Conservation (phyloP, 2,329 filamentous ascomycete species). For the Aspergillus clavatus region DNA sequence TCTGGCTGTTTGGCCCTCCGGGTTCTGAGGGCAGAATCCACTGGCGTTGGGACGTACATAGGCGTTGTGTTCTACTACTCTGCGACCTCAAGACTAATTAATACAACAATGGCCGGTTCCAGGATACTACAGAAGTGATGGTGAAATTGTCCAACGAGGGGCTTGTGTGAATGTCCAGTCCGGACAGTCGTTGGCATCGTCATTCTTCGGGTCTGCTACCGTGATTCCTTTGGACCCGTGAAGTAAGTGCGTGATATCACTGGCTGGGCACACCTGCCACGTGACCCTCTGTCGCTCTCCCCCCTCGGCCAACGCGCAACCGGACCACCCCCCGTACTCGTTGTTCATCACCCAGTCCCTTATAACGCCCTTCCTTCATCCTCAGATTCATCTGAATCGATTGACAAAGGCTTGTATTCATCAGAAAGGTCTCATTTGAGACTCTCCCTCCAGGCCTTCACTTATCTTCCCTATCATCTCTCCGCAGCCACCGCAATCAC, state of each 20-base stretch:
- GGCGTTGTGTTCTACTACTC: conserved; percentile 23
- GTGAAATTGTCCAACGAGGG: conserved; percentile 25
- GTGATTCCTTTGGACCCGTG: conserved; percentile 28
- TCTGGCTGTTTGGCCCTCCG: conserved; percentile 10
- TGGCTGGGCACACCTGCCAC: conserved; percentile 33
- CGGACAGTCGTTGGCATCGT: neutral
- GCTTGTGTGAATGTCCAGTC: conserved; percentile 18
- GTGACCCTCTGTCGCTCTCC: conserved; percentile 31
- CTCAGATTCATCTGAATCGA: conserved; percentile 8
- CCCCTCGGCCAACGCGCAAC: conserved; percentile 24
- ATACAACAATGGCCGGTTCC: conserved; percentile 25
- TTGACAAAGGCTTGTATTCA: conserved; percentile 16
- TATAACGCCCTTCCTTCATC: conserved; percentile 11
- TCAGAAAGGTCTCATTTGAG: neutral
- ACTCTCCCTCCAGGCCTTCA: conserved; percentile 1
- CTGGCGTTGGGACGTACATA: conserved; percentile 27
- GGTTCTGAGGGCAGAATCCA: conserved; percentile 15
- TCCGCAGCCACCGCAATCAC: conserved; percentile 20
- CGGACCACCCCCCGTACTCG: conserved; percentile 15
- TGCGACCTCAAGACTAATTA: conserved; percentile 27
- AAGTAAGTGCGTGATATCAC: conserved; percentile 38
- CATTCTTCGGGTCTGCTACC: conserved; percentile 1
- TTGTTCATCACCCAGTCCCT: conserved; percentile 7
- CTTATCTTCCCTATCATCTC: conserved; percentile 22
- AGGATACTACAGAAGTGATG: conserved; percentile 29